These are phyloP conservation scores for Pecoramyces ruminantium DNA, from an alignment of 192 early-diverging fungal genomes.

Conservation along the genomic window DNA sequence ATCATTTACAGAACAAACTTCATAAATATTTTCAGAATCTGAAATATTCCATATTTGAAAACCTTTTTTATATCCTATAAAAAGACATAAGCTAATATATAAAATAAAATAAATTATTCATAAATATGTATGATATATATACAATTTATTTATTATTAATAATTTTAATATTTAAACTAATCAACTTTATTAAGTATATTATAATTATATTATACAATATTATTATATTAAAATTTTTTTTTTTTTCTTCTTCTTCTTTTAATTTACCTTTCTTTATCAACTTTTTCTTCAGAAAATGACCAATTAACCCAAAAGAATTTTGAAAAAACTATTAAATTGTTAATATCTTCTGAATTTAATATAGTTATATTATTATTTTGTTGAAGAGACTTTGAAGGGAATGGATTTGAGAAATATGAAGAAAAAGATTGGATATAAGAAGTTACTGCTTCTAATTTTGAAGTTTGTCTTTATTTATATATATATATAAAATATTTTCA, in stretches of 20 bases:
- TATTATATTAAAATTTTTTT: too few species aligned
- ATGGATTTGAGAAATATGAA: neutral
- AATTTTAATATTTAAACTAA: too few species aligned
- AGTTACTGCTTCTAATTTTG: neutral
- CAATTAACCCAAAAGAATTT: neutral
- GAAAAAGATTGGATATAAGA: neutral
- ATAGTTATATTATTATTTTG: neutral
- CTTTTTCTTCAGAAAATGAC: neutral
- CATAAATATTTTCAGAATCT: conserved; percentile 43
- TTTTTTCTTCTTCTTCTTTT: too few species aligned
- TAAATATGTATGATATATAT: too few species aligned
- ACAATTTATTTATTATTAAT: too few species aligned
- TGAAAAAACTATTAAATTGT: neutral
- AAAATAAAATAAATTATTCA: too few species aligned
- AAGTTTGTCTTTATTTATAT: neutral
- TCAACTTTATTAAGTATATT: too few species aligned
- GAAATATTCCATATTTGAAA: conserved; percentile 67
- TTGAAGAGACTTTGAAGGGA: neutral
- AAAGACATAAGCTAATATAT: neutral
- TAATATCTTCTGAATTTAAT: neutral
- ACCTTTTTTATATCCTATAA: conserved; percentile 12
- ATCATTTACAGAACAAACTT: conserved; percentile 40
- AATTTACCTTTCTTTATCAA: neutral
- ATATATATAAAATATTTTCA: too few species aligned
- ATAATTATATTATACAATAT: too few species aligned